A percentile compares a stretch with the other conserved stretches of the same genome.
phyloP scores from a whole-genome alignment of 2,329 filamentous ascomycete genomes.

The Aspergillus texensis region DNA sequence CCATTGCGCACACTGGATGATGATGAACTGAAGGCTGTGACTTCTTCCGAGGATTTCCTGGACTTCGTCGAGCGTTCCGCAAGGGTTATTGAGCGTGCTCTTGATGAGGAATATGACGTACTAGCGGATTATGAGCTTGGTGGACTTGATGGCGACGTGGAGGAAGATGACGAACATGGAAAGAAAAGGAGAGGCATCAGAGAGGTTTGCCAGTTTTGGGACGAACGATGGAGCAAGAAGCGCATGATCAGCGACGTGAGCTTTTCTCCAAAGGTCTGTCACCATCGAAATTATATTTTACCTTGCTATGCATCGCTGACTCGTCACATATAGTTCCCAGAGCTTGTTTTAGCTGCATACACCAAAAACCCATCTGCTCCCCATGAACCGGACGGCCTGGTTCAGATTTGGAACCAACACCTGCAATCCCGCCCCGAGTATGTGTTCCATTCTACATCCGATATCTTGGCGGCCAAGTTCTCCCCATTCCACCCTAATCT shows the following conservation, averaged over 20 bases:
- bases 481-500: constrained; percentile 98
- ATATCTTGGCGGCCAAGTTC: constrained; percentile 93
- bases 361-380: constrained; percentile 96
- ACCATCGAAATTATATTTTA: neutral
- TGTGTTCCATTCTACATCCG: constrained; percentile 92
- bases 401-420: constrained; percentile 97
- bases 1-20: constrained; percentile 76
- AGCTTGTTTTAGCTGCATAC: constrained; percentile 90
- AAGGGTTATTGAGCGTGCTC: constrained; percentile 92
- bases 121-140: constrained; percentile 90
- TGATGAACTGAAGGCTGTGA: constrained; percentile 88
- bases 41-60: constrained; percentile 87
- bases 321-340: constrained; percentile 65
- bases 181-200: constrained; percentile 57
- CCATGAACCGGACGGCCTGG: constrained; percentile 87
- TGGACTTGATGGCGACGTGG: constrained; percentile 69
- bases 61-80: constrained; percentile 95
- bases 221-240: constrained; percentile 95
- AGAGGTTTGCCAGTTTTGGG: constrained; percentile 90
- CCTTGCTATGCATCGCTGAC: neutral
- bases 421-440: constrained; percentile 94
- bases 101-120: constrained; percentile 96
- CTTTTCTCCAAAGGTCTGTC: constrained; percentile 80
- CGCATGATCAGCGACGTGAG: constrained; percentile 94
- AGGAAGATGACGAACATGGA: constrained; percentile 70